Percentiles rank a stretch among this genome's conserved stretches.
Conservation (phyloP, 305 asterid genomes). For the Solanum hybrid region DNA sequence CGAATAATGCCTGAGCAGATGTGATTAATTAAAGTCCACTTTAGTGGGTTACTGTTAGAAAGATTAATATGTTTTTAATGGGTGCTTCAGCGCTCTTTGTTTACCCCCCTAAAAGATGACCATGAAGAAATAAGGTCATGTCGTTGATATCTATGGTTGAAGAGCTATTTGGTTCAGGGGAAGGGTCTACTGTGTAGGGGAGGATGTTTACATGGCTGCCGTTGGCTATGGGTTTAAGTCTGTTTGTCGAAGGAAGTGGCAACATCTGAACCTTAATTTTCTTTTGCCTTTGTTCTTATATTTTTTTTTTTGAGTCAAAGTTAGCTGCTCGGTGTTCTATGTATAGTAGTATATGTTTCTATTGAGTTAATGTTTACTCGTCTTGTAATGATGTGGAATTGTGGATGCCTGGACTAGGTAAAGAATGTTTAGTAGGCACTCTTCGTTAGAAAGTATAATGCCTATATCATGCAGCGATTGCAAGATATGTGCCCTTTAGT, state of each 20-base stretch:
- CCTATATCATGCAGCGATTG: background rate
- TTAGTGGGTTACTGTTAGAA: background rate
- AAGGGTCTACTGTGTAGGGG: background rate
- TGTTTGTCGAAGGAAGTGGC: background rate
- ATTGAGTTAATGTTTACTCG: background rate
- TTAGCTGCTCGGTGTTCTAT: background rate
- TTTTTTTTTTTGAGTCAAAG: background rate
- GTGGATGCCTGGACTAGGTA: background rate
- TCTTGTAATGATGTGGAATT: background rate
- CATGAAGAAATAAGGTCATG: background rate
- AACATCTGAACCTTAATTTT: background rate
- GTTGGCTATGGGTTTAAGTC: background rate
- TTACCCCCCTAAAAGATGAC: background rate
- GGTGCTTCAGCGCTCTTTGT: background rate
- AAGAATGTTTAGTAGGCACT: background rate
- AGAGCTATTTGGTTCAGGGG: background rate
- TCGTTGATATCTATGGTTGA: background rate
- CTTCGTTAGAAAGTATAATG: background rate
- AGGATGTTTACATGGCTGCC: background rate
- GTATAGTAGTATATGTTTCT: background rate
- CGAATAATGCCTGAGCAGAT: background rate
- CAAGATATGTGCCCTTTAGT: background rate
- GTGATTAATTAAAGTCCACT: background rate
- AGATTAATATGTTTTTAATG: background rate
- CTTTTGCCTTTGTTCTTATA: background rate